These are phyloP conservation scores for Saccharomycodes ludwigii DNA, from an alignment of 805 yeast species.

Conservation along the genomic window DNA sequence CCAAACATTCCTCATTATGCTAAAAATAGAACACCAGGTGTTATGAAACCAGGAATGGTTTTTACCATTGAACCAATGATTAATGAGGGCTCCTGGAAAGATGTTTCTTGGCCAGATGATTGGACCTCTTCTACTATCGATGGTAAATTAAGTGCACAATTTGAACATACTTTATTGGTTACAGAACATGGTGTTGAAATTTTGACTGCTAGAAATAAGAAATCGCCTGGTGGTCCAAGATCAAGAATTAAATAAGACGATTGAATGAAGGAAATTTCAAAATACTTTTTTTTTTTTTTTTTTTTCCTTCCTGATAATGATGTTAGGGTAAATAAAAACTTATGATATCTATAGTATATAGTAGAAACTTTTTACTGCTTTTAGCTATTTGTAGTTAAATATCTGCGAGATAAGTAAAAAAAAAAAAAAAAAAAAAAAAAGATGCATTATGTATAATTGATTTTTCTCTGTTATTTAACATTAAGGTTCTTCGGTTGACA, in stretches of 20 bases:
- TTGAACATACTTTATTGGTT: constrained; percentile 84
- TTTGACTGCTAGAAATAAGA: constrained; percentile 65
- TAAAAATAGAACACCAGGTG: constrained; percentile 83
- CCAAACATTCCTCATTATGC: constrained; percentile 94
- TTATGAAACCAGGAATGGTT: constrained; percentile 90
- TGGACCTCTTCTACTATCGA: constrained; percentile 93
- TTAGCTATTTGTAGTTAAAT: no score
- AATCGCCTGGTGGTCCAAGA: constrained; percentile 83
- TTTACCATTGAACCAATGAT: constrained; percentile 98
- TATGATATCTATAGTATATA: no score
- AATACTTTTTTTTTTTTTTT: no score
- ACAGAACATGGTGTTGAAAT: constrained; percentile 92
- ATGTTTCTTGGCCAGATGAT: constrained; percentile 89
- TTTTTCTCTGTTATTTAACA: no score
- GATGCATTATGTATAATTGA: no score
- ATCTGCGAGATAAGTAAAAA: no score
- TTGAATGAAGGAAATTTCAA: no score
- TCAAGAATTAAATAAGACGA: constrained; percentile 31
- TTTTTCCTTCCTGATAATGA: no score
- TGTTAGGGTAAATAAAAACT: no score
- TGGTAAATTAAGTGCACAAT: constrained; percentile 85
- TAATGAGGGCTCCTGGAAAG: constrained; percentile 70
- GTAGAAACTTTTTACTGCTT: no score
- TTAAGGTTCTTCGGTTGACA: no score
- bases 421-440: no score